Evolutionary conservation across 169 alveolate species (phyloP).

Genomic region (Plasmodium gonderi): DNA sequence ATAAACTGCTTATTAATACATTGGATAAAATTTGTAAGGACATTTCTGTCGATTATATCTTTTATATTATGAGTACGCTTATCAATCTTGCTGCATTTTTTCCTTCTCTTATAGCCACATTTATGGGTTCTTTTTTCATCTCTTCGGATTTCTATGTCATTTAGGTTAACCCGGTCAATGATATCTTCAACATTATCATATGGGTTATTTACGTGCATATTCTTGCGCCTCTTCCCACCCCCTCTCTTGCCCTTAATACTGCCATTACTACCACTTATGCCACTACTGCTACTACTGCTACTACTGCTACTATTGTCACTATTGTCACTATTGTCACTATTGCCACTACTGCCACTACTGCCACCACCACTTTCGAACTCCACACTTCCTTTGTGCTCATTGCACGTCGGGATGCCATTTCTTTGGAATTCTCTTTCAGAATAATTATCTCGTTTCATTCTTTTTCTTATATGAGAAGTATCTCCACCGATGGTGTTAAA

Average conservation of each 20-base stretch:
- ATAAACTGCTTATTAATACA: constrained; percentile 9
- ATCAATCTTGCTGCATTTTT: neutral
- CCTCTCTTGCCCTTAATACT: no score
- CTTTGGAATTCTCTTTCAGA: neutral
- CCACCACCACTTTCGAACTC: neutral
- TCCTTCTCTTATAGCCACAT: neutral
- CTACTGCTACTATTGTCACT: neutral
- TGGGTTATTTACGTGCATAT: neutral
- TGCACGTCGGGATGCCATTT: neutral
- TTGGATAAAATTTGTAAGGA: constrained; percentile 26
- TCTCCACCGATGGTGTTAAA: neutral
- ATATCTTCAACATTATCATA: constrained; percentile 1
- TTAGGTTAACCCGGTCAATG: constrained; percentile 14
- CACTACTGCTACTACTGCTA: neutral
- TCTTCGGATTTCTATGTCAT: neutral
- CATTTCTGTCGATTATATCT: constrained; percentile 21
- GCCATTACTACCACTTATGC: no score
- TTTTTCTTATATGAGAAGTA: neutral
- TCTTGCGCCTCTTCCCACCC: neutral
- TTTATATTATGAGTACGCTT: neutral
- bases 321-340: neutral
- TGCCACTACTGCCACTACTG: neutral
- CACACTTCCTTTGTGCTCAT: neutral
- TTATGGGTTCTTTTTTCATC: neutral
- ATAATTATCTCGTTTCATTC: neutral